Evolutionary conservation across 2,329 filamentous ascomycete genomes (phyloP), one percentile per base, ranked within the genome.

Genomic region (Fusarium sp.): DNA sequence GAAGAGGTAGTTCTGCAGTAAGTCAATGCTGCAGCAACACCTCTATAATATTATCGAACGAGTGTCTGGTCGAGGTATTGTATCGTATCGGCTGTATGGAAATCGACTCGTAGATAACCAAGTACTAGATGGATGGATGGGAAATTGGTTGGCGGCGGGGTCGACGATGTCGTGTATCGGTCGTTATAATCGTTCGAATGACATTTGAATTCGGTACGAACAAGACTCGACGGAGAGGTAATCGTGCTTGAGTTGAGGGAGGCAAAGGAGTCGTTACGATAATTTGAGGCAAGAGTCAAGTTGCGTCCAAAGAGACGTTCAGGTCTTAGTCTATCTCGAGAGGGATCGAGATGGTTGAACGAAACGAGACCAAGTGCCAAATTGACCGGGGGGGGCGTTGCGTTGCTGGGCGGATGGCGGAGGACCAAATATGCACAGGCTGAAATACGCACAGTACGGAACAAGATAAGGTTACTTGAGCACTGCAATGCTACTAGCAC

Each of bases 21-120:
- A 77, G 63, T 67, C 67, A 77, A 78, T 76, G 75, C 74, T 76
- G 72, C 74, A 76, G 72, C 62, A 67, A 57, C 62, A 63, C 62
- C 63, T 69, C 71, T 62, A 49, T 56, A 53, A 51, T 50, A 50
- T 42, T 70, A 65, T 61, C 47, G 43, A 56, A 51, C 42, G 45
- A 68, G 48, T 23, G 50, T 61, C 50, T 65, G 58, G 36, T 21
- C 57, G 57, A 63, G 26, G 17, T 30, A 30, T 40, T 56, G 38
- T 56, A 51, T 49, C 24, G 43, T 58, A 46, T 56, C 48, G 66
- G 53, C 21, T 44, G 50, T 59, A 50, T 48, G 43, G 20, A 51
- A 50, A 30, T 65, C 55, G 62, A 52, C 50, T 69, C 60, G 50
- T 46, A 50, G 47, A 40, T 52, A 50, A 51, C 53, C 50, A 60